Conservation (phyloP, 345 rosid species). For the Salix suchowensis region DNA sequence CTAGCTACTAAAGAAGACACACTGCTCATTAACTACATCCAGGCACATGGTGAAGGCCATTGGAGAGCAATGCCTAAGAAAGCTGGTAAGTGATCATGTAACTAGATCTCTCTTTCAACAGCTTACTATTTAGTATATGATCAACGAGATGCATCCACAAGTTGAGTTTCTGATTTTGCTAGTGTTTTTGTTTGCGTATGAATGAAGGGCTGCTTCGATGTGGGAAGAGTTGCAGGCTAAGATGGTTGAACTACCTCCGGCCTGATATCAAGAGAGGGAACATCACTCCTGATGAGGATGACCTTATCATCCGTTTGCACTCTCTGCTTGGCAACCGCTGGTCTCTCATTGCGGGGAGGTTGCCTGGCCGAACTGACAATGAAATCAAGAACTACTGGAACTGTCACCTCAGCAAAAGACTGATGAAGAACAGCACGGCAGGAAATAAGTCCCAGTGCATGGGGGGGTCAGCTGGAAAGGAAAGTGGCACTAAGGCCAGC, state of each 20-base stretch:
- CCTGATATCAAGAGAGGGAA: conserved; percentile 47
- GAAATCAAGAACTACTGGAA: conserved; percentile 53
- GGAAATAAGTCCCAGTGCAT: neutral
- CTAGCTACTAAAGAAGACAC: conserved; percentile 37
- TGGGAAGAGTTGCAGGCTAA: conserved; percentile 48
- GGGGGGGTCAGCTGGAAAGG: neutral
- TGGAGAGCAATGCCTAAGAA: conserved; percentile 43
- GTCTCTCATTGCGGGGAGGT: conserved; percentile 39
- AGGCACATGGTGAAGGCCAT: conserved; percentile 38
- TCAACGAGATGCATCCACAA: too few species aligned
- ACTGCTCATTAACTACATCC: conserved; percentile 30
- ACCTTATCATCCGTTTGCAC: conserved; percentile 42
- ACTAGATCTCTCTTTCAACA: neutral
- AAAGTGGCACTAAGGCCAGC: neutral
- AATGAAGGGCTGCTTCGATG: conserved; percentile 39
- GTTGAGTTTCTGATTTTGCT: neutral
- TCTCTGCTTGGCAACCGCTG: conserved; percentile 47
- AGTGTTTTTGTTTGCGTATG: neutral
- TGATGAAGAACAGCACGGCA: neutral
- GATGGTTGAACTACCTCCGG: conserved; percentile 52
- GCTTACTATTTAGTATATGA: too few species aligned
- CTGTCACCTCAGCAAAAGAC: conserved; percentile 33
- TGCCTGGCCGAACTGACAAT: conserved; percentile 50
- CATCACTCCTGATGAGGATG: conserved; percentile 49
- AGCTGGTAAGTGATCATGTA: conserved; percentile 27